Evolutionary conservation across 495 filamentous ascomycete species (phyloP), one percentile per base, ranked within the genome.

Genomic region (Chaetomium tenue): DNA sequence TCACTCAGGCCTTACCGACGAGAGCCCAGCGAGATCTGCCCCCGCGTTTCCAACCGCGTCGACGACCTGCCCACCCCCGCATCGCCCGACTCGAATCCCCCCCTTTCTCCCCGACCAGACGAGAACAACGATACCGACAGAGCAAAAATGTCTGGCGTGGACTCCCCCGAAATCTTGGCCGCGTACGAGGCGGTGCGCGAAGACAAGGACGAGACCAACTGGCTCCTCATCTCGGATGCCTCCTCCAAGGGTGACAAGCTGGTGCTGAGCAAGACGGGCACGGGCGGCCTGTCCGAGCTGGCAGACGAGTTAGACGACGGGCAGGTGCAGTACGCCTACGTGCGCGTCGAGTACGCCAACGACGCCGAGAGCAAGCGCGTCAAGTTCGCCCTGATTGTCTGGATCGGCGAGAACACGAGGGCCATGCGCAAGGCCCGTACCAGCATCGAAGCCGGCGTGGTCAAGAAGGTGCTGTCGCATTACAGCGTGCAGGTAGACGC

Each of bases 381-480:
- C 66, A 86, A 86, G 73, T 86, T 86, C 66, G 77, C 76, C 7
- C 68, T 86, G 16, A 72, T 86, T 25, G 77, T 85, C 44, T 86
- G 83, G 83, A 84, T 84, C 68, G 84, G 84, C 62, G 73, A 79
- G 68, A 55, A 67, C 33, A 83, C 83, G 1, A 83, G 81, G 68
- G 79, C 86, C 37, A 86, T 86, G 84, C 75, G 83, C 23, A 86
- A 86, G 71, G 84, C 83, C 9, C 75, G 83, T 53, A 82, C 82
- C 50, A 78, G 77, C 64, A 82, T 86, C 71, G 83, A 86, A 79
- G 78, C 74, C 68, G 82, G 79, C n/a, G 74, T 70, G 58, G 84
- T 86, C 40, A 86, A 85, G 75, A 77, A 73, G 70, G 81, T 81
- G 42, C 68, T 86, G n/a, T 66, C 73, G 13, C 82, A 84, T 62